Conservation (phyloP, 2,329 filamentous ascomycete genomes). For the Malbranchea zuffiana region DNA sequence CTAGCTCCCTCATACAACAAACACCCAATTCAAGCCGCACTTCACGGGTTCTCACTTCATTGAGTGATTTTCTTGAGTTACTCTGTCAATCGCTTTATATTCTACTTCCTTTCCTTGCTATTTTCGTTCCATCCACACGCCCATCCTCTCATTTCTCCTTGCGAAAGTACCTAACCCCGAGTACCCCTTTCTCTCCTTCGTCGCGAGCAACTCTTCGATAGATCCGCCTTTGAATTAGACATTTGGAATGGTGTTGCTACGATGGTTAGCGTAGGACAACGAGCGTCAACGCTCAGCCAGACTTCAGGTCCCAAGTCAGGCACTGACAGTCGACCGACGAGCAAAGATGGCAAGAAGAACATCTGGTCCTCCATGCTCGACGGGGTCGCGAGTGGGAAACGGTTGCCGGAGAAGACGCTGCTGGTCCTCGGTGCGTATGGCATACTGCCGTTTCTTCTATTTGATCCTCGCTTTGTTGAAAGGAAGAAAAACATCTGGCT, state of each 20-base stretch:
- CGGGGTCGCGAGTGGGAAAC: slow-evolving; percentile 77
- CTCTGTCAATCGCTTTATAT: too few relatives aligned
- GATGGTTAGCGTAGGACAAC: slow-evolving; percentile 30
- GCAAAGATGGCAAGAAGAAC: slow-evolving; percentile 67
- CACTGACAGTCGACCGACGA: slow-evolving; percentile 32
- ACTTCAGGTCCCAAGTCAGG: slow-evolving; percentile 25
- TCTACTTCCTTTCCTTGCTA: too few relatives aligned
- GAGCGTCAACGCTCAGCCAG: slow-evolving; percentile 30
- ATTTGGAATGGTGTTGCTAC: slow-evolving; percentile 27
- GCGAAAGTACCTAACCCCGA: too few relatives aligned
- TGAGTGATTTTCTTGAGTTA: too few relatives aligned
- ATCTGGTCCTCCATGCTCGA: slow-evolving; percentile 93
- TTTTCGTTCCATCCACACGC: too few relatives aligned
- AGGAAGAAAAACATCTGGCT: not conserved
- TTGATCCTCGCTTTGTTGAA: not conserved
- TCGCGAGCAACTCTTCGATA: too few relatives aligned
- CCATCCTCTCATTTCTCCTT: too few relatives aligned
- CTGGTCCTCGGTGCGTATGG: slow-evolving; percentile 60
- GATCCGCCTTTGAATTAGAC: not conserved
- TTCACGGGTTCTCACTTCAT: too few relatives aligned
- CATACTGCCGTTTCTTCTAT: not conserved
- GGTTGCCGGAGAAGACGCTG: slow-evolving; percentile 82
- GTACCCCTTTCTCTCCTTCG: too few relatives aligned
- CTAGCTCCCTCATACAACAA: not conserved
- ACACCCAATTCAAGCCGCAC: not conserved